Conservation (phyloP, 169 alveolate genomes). For the Eimeria tenella region DNA sequence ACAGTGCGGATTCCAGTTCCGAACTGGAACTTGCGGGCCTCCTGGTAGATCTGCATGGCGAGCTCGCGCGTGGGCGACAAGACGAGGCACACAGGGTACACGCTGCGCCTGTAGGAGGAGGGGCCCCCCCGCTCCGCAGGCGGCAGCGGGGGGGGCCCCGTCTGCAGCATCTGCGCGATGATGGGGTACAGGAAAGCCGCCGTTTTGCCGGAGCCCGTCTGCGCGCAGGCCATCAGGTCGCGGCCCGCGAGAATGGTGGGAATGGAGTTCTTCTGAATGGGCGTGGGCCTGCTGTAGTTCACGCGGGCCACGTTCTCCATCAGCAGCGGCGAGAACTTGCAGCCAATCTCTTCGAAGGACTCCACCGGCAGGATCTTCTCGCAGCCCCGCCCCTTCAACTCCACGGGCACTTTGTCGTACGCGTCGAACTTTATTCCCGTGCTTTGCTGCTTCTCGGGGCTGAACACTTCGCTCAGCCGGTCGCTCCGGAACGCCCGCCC, state of each 20-base stretch:
- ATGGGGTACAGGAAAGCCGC: slow-evolving; percentile 98
- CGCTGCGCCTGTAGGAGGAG: slow-evolving; percentile 67
- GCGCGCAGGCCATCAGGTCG: slow-evolving; percentile 98
- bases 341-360: slow-evolving; percentile 81
- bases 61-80: slow-evolving; percentile 99
- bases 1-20: slow-evolving; percentile 95
- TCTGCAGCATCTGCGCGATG: slow-evolving; percentile 82
- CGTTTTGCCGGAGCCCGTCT: slow-evolving; percentile 99
- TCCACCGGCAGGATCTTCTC: slow-evolving; percentile 82
- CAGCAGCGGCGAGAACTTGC: slow-evolving; percentile 82
- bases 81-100: slow-evolving; percentile 86
- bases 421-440: slow-evolving; percentile 86
- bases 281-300: slow-evolving; percentile 92
- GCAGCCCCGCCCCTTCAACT: slow-evolving; percentile 84
- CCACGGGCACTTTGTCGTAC: slow-evolving; percentile 87
- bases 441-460: slow-evolving; percentile 80
- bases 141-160: slow-evolving; percentile 78
- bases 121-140: slow-evolving; percentile 4
- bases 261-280: slow-evolving; percentile 96
- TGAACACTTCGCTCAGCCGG: slow-evolving; percentile 80
- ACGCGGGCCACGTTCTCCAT: slow-evolving; percentile 83
- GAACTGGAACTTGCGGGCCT: slow-evolving; percentile 92
- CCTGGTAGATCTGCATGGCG: slow-evolving; percentile 95
- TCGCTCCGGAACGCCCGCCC: slow-evolving; percentile 79
- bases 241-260: slow-evolving; percentile 94